Evolutionary conservation across 1,284 basidiomycete species (phyloP).

Genomic region (Apiotrichum veenhuisii): DNA sequence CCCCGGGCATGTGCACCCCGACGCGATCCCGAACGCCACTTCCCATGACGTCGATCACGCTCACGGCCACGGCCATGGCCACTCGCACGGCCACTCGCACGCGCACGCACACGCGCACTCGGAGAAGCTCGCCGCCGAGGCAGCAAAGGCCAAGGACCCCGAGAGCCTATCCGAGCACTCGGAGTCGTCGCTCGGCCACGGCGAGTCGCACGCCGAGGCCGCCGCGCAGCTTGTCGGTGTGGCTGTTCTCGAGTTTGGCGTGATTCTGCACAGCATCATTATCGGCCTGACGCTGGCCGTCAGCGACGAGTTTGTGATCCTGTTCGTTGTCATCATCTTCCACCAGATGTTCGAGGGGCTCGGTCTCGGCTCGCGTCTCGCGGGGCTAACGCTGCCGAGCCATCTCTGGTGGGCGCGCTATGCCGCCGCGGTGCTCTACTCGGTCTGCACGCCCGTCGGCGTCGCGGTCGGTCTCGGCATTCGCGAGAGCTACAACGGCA

Average conservation of each 20-base stretch:
- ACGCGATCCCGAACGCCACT: slow-evolving; percentile 8
- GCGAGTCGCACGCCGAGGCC: slow-evolving; percentile 31
- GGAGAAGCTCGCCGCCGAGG: slow-evolving; percentile 1
- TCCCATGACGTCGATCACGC: slow-evolving; percentile 8
- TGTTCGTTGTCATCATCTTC: slow-evolving; percentile 88
- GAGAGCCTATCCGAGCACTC: neutral
- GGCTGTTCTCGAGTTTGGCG: slow-evolving; percentile 66
- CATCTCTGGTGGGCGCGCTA: slow-evolving; percentile 62
- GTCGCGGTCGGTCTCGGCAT: slow-evolving; percentile 79
- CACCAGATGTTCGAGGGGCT: slow-evolving; percentile 92
- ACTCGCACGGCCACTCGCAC: slow-evolving; percentile 16
- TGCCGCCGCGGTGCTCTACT: slow-evolving; percentile 64
- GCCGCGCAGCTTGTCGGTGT: slow-evolving; percentile 70
- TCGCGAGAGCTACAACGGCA: slow-evolving; percentile 76
- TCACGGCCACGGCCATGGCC: slow-evolving; percentile 3
- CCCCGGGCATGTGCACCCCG: slow-evolving; percentile 26
- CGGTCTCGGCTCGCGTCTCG: slow-evolving; percentile 74
- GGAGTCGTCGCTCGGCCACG: slow-evolving; percentile 22
- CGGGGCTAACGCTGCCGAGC: slow-evolving; percentile 64
- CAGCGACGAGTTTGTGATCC: slow-evolving; percentile 68
- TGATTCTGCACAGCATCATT: slow-evolving; percentile 78
- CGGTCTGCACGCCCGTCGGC: slow-evolving; percentile 63
- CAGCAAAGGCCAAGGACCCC: slow-evolving; percentile 8
- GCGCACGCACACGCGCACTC: neutral
- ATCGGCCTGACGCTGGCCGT: slow-evolving; percentile 93